phyloP scores from a whole-genome alignment of 805 yeast species.

The Suhomyces prunicola region DNA sequence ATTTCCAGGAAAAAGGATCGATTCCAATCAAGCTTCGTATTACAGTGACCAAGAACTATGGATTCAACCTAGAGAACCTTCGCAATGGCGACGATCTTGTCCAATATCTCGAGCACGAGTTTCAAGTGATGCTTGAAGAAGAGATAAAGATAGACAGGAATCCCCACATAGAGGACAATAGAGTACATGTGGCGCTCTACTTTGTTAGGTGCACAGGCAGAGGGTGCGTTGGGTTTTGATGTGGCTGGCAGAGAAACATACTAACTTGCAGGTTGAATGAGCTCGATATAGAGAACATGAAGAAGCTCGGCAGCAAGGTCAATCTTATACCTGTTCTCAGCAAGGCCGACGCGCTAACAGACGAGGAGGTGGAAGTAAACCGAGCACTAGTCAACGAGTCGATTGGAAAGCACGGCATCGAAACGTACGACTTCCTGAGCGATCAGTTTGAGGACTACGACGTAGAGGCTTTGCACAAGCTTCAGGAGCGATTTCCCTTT shows the following conservation, averaged over 20 bases:
- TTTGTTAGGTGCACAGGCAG: constrained; percentile 16
- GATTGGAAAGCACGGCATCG: constrained; percentile 53
- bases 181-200: constrained; percentile 26
- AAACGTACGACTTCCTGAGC: constrained; percentile 22
- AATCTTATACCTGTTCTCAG: constrained; percentile 81
- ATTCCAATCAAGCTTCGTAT: constrained; percentile 16
- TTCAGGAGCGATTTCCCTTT: constrained; percentile 20
- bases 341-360: constrained; percentile 73
- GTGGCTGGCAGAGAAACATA: not conserved
- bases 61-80: constrained; percentile 20
- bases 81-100: constrained; percentile 10
- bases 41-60: constrained; percentile 22
- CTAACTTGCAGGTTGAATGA: constrained; percentile 40
- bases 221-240: constrained; percentile 5
- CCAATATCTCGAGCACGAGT: constrained; percentile 7
- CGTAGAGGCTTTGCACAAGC: constrained; percentile 10
- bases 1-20: not conserved
- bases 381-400: constrained; percentile 52
- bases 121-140: constrained; percentile 7
- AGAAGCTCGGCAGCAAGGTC: constrained; percentile 64
- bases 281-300: constrained; percentile 71
- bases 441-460: constrained; percentile 10
- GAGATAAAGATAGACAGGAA: constrained; percentile 13
- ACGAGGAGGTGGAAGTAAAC: constrained; percentile 50
- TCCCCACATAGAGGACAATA: constrained; percentile 14